Base-by-base conservation (phyloP, 495 filamentous ascomycete species). In the Aspergillus haitiensis region DNA sequence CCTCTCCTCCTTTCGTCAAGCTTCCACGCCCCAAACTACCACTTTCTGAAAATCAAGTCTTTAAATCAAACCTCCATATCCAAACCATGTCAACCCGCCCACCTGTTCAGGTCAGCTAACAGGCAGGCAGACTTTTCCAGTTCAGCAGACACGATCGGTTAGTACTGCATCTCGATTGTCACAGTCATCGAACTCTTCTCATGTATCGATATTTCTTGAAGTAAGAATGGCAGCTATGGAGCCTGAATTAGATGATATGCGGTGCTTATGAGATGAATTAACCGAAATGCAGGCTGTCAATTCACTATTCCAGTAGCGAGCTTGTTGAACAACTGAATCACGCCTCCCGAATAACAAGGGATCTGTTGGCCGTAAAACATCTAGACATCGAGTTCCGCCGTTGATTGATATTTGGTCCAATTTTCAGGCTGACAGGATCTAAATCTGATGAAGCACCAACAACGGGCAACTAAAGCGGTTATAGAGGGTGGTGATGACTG, bases 321-420 rank as follows among this genome's bases (percentile, higher is more conserved):
- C 42, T 54, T 42, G 35, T 27, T 3, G 36, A 40, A 16, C 8
- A 54, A 18, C 16, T 54, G 31, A 54, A 12, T 35, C 52, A 47
- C 21, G 44, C 16, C 8, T 47, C 18, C 13, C 44, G 44, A 47
- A 10, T 4, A 4, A 47, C n/a, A n/a, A n/a, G n/a, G n/a, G n/a
- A n/a, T n/a, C n/a, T n/a, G n/a, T n/a, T n/a, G n/a, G n/a, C n/a
- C n/a, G n/a, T n/a, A n/a, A n/a, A n/a, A n/a, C n/a, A n/a, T n/a
- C n/a, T n/a, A n/a, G n/a, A n/a, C n/a, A n/a, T n/a, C n/a, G n/a
- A n/a, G n/a, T n/a, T n/a, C n/a, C n/a, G n/a, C n/a, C n/a, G n/a
- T n/a, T n/a, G n/a, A n/a, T n/a, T n/a, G n/a, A n/a, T n/a, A n/a
- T n/a, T n/a, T n/a, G n/a, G n/a, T n/a, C n/a, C n/a, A n/a, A n/a